phyloP scores from a whole-genome alignment of 139 green algal genomes.

The Chlamydomonas schloesseri region DNA sequence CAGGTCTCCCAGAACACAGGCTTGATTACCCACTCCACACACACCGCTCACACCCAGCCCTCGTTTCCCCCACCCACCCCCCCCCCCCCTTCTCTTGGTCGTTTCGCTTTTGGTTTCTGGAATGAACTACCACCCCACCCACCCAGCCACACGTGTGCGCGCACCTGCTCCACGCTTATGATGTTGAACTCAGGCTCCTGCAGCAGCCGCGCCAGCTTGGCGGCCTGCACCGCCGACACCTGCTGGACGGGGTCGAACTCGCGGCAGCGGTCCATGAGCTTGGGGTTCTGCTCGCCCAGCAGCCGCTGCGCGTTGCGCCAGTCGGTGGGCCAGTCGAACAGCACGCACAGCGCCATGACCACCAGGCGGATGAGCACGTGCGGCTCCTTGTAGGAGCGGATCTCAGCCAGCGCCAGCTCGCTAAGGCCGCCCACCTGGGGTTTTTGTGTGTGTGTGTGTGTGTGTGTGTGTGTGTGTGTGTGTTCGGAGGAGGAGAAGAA shows the following conservation, averaged over 20 bases:
- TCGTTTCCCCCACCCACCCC: too few relatives aligned
- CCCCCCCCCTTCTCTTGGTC: too few relatives aligned
- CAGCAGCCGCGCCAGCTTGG: slow-evolving; percentile 49
- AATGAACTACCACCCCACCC: too few relatives aligned
- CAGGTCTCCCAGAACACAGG: too few relatives aligned
- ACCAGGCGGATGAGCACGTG: slow-evolving; percentile 52
- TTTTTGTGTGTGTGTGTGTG: too few relatives aligned
- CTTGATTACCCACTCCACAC: too few relatives aligned
- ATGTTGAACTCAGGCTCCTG: slow-evolving; percentile 63
- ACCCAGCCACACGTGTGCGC: background rate
- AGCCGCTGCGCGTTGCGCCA: slow-evolving; percentile 54
- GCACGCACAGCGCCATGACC: slow-evolving; percentile 56
- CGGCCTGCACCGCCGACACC: slow-evolving; percentile 26
- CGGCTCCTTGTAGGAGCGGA: slow-evolving; percentile 51
- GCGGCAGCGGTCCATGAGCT: slow-evolving; percentile 44
- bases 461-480: too few relatives aligned
- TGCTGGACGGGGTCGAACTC: slow-evolving; percentile 2
- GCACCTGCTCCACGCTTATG: slow-evolving; percentile 50
- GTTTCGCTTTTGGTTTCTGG: too few relatives aligned
- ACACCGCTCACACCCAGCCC: too few relatives aligned
- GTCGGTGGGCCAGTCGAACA: slow-evolving; percentile 55
- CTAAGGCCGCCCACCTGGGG: slow-evolving; percentile 40
- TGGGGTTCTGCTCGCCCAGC: slow-evolving; percentile 58
- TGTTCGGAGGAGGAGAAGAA: background rate
- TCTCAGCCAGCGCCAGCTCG: slow-evolving; percentile 48